Conservation (phyloP, 345 rosid species). For the Heritiera littoralis region DNA sequence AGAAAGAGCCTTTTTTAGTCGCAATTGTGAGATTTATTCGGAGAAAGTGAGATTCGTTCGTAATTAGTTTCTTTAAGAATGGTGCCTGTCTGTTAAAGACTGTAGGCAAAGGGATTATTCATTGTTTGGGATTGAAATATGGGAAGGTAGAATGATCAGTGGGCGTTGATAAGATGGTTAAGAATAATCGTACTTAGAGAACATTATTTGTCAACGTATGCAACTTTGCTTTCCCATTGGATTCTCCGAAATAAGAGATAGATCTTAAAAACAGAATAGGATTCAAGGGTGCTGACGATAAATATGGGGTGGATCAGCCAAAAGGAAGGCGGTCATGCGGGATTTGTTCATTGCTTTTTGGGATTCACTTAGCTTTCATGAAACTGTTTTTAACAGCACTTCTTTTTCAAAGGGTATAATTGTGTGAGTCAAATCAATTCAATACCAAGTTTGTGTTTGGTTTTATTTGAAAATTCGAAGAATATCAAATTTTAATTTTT, state of each 20-base stretch:
- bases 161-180: background rate
- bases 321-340: constrained; percentile 17
- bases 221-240: background rate
- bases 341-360: constrained; percentile 12
- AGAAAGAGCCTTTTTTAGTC: background rate
- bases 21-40: too few relatives aligned
- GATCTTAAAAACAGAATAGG: constrained; percentile 18
- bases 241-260: background rate
- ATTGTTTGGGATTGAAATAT: background rate
- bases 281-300: constrained; percentile 9
- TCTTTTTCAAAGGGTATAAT: too few relatives aligned
- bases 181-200: background rate
- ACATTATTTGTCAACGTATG: background rate
- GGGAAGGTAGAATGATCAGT: background rate
- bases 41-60: background rate
- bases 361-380: background rate
- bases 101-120: too few relatives aligned
- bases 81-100: too few relatives aligned
- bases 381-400: background rate
- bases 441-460: too few relatives aligned
- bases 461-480: too few relatives aligned
- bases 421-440: too few relatives aligned
- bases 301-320: too few relatives aligned
- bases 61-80: too few relatives aligned
- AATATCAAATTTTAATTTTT: too few relatives aligned